Evolutionary conservation across 805 yeast genomes (phyloP).

Genomic region (Candida andamanensis): DNA sequence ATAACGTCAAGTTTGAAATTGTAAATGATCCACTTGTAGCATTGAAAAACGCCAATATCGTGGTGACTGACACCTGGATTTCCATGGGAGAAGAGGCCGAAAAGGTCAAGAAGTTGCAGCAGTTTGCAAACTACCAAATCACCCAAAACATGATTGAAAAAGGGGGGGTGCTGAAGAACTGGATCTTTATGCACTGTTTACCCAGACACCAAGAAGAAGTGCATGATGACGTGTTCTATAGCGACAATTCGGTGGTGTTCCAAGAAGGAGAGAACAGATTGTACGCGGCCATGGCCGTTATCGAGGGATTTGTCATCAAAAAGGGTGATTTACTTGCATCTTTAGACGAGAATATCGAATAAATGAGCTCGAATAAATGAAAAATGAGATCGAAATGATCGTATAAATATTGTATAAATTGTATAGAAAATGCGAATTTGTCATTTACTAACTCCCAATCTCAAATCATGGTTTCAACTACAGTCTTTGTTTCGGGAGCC

Average conservation of each 20-base stretch:
- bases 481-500: constrained; percentile 48
- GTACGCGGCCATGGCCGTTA: constrained; percentile 92
- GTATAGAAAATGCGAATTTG: neutral
- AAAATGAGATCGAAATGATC: neutral
- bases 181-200: constrained; percentile 96
- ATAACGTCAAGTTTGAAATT: constrained; percentile 43
- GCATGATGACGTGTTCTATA: constrained; percentile 85
- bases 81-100: constrained; percentile 97
- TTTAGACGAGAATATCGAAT: constrained; percentile 2
- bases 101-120: constrained; percentile 62
- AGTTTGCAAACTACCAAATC: constrained; percentile 85
- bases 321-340: constrained; percentile 53
- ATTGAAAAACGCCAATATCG: constrained; percentile 64
- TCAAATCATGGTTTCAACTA: constrained; percentile 4
- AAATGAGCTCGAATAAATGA: neutral
- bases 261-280: constrained; percentile 94
- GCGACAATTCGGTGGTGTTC: constrained; percentile 76
- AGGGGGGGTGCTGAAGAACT: constrained; percentile 56
- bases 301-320: constrained; percentile 84
- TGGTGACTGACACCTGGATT: constrained; percentile 95
- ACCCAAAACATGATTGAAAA: constrained; percentile 54
- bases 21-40: constrained; percentile 76
- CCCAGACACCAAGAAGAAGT: constrained; percentile 97
- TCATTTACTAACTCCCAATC: neutral
- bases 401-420: too few relatives aligned